phyloP scores from a whole-genome alignment of 345 rosid species.

The Angophora floribunda region DNA sequence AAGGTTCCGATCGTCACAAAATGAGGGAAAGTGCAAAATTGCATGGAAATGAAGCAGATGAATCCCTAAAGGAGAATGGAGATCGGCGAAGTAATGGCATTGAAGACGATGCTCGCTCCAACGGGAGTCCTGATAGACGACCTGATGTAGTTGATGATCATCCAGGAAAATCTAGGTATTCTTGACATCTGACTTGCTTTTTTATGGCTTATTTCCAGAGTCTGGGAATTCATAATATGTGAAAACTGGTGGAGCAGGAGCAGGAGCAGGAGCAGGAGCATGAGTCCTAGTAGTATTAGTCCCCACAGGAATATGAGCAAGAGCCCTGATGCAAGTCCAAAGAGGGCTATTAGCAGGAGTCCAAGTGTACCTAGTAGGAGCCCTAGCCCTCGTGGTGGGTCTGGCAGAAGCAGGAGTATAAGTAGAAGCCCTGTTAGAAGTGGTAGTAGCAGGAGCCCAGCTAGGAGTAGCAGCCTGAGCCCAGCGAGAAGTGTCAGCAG shows the following conservation, averaged over 20 bases:
- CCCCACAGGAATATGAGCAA: constrained; percentile 57
- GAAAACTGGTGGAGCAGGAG: background rate
- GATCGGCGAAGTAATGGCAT: constrained; percentile 40
- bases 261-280: constrained; percentile 77
- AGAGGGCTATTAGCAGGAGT: constrained; percentile 17
- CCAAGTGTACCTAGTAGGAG: constrained; percentile 27
- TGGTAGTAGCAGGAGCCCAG: constrained; percentile 3
- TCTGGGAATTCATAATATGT: constrained; percentile 5
- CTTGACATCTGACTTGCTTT: constrained; percentile 12
- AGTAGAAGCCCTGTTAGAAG: constrained; percentile 38
- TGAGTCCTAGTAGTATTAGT: constrained; percentile 81
- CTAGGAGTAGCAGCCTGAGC: constrained; percentile 31
- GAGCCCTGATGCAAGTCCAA: constrained; percentile 62
- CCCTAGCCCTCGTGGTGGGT: constrained; percentile 7
- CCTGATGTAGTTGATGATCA: constrained; percentile 80
- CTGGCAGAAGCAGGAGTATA: constrained; percentile 13
- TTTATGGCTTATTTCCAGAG: background rate
- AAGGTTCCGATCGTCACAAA: constrained; percentile 18
- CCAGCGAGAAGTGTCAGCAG: constrained; percentile 37
- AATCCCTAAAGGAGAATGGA: constrained; percentile 55
- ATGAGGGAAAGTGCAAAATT: constrained; percentile 32
- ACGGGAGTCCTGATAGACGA: constrained; percentile 56
- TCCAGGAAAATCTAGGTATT: constrained; percentile 85
- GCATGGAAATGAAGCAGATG: constrained; percentile 35
- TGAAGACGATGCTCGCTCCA: constrained; percentile 31